Percentiles rank a stretch among this genome's conserved stretches.
Evolutionary conservation across 75 land plant species (phyloP).

Genomic region (Pinus albicaulis): DNA sequence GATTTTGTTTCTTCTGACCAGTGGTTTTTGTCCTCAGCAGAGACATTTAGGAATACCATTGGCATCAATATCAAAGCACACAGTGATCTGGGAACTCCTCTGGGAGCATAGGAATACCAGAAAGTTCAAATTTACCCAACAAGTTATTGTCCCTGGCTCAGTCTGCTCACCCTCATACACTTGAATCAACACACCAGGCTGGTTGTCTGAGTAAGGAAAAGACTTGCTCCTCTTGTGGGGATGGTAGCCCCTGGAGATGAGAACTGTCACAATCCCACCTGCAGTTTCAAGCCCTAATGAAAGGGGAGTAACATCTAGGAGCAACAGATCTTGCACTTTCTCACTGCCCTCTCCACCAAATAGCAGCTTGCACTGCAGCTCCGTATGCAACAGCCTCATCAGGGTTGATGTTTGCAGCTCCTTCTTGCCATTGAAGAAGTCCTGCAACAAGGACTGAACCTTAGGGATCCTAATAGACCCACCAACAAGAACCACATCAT

Average conservation of each 20-base stretch:
- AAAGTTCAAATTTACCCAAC: conserved; percentile 41
- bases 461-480: conserved; percentile 41
- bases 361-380: conserved; percentile 39
- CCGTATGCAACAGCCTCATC: conserved; percentile 42
- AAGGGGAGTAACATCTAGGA: conserved; percentile 29
- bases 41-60: conserved; percentile 33
- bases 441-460: conserved; percentile 34
- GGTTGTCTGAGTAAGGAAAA: too few species aligned
- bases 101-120: conserved; percentile 40
- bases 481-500: conserved; percentile 35
- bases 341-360: conserved; percentile 43
- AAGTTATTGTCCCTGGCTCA: conserved; percentile 32
- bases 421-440: conserved; percentile 35
- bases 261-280: too few species aligned
- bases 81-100: conserved; percentile 42
- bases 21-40: conserved; percentile 15
- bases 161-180: too few species aligned
- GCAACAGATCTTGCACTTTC: conserved; percentile 38
- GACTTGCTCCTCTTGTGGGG: too few species aligned
- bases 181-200: too few species aligned
- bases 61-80: conserved; percentile 38
- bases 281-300: too few species aligned
- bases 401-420: conserved; percentile 54
- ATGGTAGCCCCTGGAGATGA: too few species aligned
- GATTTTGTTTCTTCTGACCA: conserved; percentile 21